Conservation (phyloP, 2,329 filamentous ascomycete genomes). For the Cladosporium sp. region DNA sequence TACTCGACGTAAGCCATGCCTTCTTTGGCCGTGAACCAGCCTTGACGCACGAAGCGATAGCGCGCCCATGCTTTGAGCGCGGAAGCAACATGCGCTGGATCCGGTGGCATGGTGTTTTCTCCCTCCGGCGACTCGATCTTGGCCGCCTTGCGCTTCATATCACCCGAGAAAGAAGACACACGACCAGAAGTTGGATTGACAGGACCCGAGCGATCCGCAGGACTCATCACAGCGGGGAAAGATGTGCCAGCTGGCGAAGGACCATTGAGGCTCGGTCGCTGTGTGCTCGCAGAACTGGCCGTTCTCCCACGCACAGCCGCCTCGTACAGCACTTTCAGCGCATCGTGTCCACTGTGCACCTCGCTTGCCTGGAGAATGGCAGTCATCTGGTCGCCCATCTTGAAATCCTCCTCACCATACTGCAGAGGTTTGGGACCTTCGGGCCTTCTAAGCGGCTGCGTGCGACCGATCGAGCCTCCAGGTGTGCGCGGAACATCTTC, state of each 20-base stretch:
- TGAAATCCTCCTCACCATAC: slow-evolving; percentile 49
- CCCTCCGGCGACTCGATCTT: slow-evolving; percentile 15
- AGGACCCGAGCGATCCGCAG: neutral
- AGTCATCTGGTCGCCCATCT: slow-evolving; percentile 56
- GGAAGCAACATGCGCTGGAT: slow-evolving; percentile 44
- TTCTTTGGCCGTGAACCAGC: slow-evolving; percentile 92
- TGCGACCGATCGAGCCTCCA: slow-evolving; percentile 60
- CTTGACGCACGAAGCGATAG: slow-evolving; percentile 90
- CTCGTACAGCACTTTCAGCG: slow-evolving; percentile 84
- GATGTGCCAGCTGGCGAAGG: slow-evolving; percentile 7
- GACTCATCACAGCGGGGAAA: slow-evolving; percentile 12
- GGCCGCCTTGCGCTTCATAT: slow-evolving; percentile 20
- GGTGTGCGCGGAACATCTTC: slow-evolving; percentile 60
- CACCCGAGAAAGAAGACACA: slow-evolving; percentile 20
- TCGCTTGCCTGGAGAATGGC: slow-evolving; percentile 58
- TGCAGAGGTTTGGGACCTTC: slow-evolving; percentile 30
- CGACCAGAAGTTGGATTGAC: slow-evolving; percentile 16
- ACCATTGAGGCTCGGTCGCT: slow-evolving; percentile 23
- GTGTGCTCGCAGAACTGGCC: slow-evolving; percentile 37
- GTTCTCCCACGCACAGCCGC: slow-evolving; percentile 56
- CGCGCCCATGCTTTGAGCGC: slow-evolving; percentile 84
- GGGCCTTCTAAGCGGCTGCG: slow-evolving; percentile 62
- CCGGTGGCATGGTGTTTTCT: slow-evolving; percentile 22
- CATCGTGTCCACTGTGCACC: slow-evolving; percentile 88
- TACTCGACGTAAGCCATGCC: slow-evolving; percentile 93